Base-by-base conservation (phyloP, 1,139 yeast genomes). In the Candida sp. region DNA sequence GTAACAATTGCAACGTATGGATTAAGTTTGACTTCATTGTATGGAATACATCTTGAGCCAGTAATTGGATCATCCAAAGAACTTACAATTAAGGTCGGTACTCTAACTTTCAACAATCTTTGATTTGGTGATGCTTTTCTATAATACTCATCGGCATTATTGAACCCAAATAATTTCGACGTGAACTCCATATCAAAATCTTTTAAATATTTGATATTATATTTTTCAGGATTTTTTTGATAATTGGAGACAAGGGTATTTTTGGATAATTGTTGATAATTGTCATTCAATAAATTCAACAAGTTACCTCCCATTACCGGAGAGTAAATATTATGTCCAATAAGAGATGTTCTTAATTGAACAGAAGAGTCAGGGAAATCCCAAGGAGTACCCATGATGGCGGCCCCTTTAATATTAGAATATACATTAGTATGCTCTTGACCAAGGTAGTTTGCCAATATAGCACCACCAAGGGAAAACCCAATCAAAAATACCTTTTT, bases 1-100 rank as follows among this genome's bases (percentile, higher is more conserved):
- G 83, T 78, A 15, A 85, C 68, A 54, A 87, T 61, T 30, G 81
- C 66, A 27, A 85, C 66, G 59, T 79, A 86, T 7, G 97, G 96
- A 55, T 90, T 91, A 37, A 71, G 64, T 37, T 58, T 57, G 5
- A 82, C 79, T 53, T 87, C 93, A 8, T 64, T 58, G 45, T 66
- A 60, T 1, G 97, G 97, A 32, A 88, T 56, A 6, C 72, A 61
- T 42, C 75, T 64, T 39, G 59, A 59, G 3, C 87, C 84, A 19
- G 79, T 75, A 43, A 81, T 70, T 9, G 85, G 86, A 49, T 81
- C 87, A 53, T 81, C 87, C 42, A 61, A 49, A 1, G 84, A 68
- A 50, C 73, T 75, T 2, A 81, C 49, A 15, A 79, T 70, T 33
- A 81, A 43, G 9, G 73, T 63, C 2, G 87, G 86, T 0, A 80